Base-by-base conservation (phyloP, 1,139 yeast species). In the Geotrichum fermentans region DNA sequence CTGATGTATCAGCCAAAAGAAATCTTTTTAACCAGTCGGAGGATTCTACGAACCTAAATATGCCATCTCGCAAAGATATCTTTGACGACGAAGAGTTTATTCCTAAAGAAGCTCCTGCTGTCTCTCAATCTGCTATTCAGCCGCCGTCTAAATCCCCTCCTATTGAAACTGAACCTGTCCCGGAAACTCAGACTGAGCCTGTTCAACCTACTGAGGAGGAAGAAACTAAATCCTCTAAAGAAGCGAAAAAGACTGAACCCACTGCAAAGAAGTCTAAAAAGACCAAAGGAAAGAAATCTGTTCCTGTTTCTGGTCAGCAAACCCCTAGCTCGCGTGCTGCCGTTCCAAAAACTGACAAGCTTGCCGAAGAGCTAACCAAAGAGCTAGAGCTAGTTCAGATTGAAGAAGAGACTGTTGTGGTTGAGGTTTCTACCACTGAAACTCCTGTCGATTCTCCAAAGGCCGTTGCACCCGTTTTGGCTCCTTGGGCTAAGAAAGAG, bases 401-500 rank as follows among this genome's bases (percentile, higher is more conserved):
- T n/a, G 45, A 42, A 20, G 40, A 43, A 13, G 46, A 43, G 14
- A 36, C 13, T 1, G 13, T n/a, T 17, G 26, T 6, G 4, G n/a
- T 18, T 16, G 43, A 40, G 18, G 21, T n/a, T 4, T 10, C 18
- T 4, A 4, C 21, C 2, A 7, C 52, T 10, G 48, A 44, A 24
- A 11, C 38, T 10, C 40, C 52, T 11, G 46, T 30, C 16, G 29
- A 42, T 17, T 37, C 54, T 47, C 38, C 49, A 2, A 45, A 45
- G 20, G 18, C 46, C n/a, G 45, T 33, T 21, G 50, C 51, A 3
- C 52, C 57, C n/a, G 57, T 44, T 21, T 29, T 50, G 43, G 77
- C 77, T 4, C 76, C 79, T 14, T 71, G 77, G 77, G 75, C 75
- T 4, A 64, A 61, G 58, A 68, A 68, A 40, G 70, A 68, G 28